Conservation (phyloP, 2,329 filamentous ascomycete species). For the Aspergillus sergii region DNA sequence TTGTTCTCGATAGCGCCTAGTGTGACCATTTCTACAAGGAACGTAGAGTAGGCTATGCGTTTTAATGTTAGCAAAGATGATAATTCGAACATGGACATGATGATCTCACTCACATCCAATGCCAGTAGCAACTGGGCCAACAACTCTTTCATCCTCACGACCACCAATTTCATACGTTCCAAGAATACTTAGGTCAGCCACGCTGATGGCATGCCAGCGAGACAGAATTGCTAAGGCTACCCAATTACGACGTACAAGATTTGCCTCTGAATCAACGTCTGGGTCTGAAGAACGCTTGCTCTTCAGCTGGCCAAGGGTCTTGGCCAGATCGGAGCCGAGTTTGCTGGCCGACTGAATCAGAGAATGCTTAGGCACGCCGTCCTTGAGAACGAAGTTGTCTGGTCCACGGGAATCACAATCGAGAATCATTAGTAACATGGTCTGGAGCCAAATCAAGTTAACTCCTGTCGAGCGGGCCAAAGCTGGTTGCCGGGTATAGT, state of each 20-base stretch:
- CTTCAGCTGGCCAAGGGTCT: constrained; percentile 42
- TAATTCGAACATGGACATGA: background rate
- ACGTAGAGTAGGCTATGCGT: constrained; percentile 37
- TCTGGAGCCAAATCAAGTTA: constrained; percentile 47
- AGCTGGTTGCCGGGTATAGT: constrained; percentile 41
- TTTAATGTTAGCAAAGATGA: constrained; percentile 9
- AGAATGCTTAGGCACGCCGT: constrained; percentile 43
- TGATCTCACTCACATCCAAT: constrained; percentile 39
- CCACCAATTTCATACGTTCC: constrained; percentile 41
- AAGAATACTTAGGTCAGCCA: constrained; percentile 43
- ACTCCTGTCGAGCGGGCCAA: constrained; percentile 36
- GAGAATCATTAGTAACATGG: constrained; percentile 44
- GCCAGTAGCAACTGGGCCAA: constrained; percentile 39
- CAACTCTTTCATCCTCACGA: constrained; percentile 41
- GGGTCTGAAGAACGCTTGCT: constrained; percentile 36
- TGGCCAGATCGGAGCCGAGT: constrained; percentile 43
- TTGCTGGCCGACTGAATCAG: constrained; percentile 44
- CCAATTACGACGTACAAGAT: constrained; percentile 44
- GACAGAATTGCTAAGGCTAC: constrained; percentile 42
- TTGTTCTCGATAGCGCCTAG: constrained; percentile 37
- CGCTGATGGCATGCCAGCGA: constrained; percentile 47
- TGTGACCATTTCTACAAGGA: constrained; percentile 39
- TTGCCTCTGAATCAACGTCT: constrained; percentile 44
- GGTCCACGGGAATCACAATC: constrained; percentile 47
- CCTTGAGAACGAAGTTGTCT: constrained; percentile 44